A percentile compares a stretch with the other conserved stretches of the same genome.
phyloP scores from a whole-genome alignment of 1,139 yeast species.

The Yamadazyma kanchanaburiensis region DNA sequence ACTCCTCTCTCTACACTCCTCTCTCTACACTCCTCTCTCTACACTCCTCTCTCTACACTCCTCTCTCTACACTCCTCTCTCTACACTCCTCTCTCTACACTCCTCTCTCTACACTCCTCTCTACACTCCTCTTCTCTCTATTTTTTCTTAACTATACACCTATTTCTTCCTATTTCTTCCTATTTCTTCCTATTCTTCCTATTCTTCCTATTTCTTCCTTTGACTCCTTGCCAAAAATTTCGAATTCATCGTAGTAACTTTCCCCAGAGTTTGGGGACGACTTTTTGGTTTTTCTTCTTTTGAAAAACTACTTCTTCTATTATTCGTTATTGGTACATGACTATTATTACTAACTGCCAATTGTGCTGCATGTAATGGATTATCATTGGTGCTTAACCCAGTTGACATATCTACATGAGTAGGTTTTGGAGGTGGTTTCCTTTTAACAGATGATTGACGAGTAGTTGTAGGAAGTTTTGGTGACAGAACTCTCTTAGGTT shows the following conservation, averaged over 20 bases:
- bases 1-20: too few relatives aligned
- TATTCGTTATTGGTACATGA: slow-evolving; percentile 18
- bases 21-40: neutral
- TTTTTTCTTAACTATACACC: too few relatives aligned
- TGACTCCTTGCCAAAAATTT: slow-evolving; percentile 43
- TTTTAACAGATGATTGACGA: slow-evolving; percentile 16
- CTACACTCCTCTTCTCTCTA: too few relatives aligned
- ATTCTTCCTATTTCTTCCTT: slow-evolving; percentile 27
- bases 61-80: slow-evolving; percentile 2
- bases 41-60: slow-evolving; percentile 8
- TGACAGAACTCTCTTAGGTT: neutral
- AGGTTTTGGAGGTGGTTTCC: slow-evolving; percentile 34
- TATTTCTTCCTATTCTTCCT: too few relatives aligned
- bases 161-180: too few relatives aligned
- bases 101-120: slow-evolving; percentile 4
- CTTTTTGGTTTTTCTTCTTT: slow-evolving; percentile 22
- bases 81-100: too few relatives aligned
- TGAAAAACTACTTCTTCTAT: slow-evolving; percentile 36
- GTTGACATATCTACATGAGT: slow-evolving; percentile 29
- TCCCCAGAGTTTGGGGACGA: slow-evolving; percentile 4
- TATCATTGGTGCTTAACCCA: slow-evolving; percentile 25
- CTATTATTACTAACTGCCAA: slow-evolving; percentile 41
- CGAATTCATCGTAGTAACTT: slow-evolving; percentile 39
- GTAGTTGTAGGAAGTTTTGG: slow-evolving; percentile 10
- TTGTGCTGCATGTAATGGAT: slow-evolving; percentile 40